Evolutionary conservation across 768 basidiomycete genomes (phyloP).

Genomic region (Boletus reticulatus): DNA sequence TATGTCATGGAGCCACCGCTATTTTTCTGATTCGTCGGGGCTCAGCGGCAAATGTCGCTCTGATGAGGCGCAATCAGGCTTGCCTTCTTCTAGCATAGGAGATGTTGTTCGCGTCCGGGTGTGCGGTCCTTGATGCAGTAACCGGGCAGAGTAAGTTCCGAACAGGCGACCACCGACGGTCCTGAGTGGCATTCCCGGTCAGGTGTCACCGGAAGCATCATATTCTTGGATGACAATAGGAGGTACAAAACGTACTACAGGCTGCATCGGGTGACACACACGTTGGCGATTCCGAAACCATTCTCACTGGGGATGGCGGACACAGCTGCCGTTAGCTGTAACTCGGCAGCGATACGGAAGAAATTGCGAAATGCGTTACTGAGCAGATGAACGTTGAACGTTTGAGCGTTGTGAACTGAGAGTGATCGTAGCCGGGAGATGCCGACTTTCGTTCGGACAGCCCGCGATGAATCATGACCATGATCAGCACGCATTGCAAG

Average conservation of each 20-base stretch:
- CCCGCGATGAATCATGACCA: too few species aligned
- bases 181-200: background rate
- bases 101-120: background rate
- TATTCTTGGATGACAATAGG: background rate
- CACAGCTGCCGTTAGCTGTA: too few species aligned
- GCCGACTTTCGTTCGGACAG: too few species aligned
- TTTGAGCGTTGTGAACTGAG: too few species aligned
- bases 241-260: too few species aligned
- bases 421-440: too few species aligned
- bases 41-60: background rate
- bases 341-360: too few species aligned
- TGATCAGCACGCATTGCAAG: too few species aligned
- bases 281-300: background rate
- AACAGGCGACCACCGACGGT: background rate
- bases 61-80: background rate
- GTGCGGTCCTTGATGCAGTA: background rate
- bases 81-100: constrained; percentile 1
- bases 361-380: too few species aligned
- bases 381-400: too few species aligned
- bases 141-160: constrained; percentile 2
- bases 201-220: background rate
- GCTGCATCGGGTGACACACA: background rate
- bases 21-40: constrained; percentile 16
- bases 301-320: background rate
- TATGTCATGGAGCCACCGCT: background rate